These are phyloP conservation scores for Nadsonia commutata DNA, from an alignment of 1,139 yeast genomes.

Conservation along the genomic window DNA sequence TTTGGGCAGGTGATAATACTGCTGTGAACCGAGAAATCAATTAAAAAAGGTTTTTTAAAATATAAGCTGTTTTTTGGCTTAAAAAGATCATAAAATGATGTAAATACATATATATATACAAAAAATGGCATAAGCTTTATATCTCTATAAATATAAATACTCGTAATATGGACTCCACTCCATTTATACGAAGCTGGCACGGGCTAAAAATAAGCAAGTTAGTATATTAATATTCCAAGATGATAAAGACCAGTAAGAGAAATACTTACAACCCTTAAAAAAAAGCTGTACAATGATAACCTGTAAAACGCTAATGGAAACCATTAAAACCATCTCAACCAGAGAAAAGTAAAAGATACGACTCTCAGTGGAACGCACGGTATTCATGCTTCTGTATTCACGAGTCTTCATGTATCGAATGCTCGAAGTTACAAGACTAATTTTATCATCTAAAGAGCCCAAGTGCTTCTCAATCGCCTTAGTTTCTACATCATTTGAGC, in stretches of 20 bases:
- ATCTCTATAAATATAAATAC: too few relatives aligned
- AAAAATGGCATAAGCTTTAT: too few relatives aligned
- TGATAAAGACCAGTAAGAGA: background rate
- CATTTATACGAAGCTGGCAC: background rate
- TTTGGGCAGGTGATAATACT: too few relatives aligned
- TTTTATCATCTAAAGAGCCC: constrained; percentile 4
- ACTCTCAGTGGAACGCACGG: constrained; percentile 63
- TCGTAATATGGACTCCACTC: too few relatives aligned
- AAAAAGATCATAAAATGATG: too few relatives aligned
- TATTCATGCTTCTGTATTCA: constrained; percentile 68
- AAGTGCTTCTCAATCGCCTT: constrained; percentile 5
- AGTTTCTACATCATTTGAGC: constrained; percentile 3
- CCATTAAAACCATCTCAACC: constrained; percentile 57
- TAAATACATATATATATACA: too few relatives aligned
- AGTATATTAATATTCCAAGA: background rate
- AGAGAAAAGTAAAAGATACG: constrained; percentile 64
- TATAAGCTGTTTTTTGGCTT: too few relatives aligned
- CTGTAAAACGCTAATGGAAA: constrained; percentile 63
- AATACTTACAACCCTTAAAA: constrained; percentile 36
- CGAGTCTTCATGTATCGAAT: constrained; percentile 57
- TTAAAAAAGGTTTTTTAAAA: too few relatives aligned
- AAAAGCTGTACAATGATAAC: constrained; percentile 59
- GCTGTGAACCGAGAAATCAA: too few relatives aligned
- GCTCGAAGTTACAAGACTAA: constrained; percentile 3
- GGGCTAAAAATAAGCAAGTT: background rate